Percentiles rank a stretch among this genome's conserved stretches.
Conservation (phyloP, 2,329 filamentous ascomycete species). For the Biscogniauxia marginata region DNA sequence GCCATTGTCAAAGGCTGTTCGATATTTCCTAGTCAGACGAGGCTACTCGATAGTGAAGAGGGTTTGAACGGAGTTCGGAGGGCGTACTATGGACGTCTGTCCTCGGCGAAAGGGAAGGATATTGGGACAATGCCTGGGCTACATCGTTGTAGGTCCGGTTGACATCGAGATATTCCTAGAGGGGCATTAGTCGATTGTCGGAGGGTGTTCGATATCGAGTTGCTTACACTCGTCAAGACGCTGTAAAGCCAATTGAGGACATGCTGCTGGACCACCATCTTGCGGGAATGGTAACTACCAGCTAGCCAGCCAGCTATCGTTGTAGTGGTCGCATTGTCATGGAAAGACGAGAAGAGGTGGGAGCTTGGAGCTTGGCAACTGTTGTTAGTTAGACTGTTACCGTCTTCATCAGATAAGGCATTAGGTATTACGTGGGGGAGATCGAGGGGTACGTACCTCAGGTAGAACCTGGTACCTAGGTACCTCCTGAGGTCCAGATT, state of each 20-base stretch:
- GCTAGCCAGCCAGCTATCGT: conserved; percentile 21
- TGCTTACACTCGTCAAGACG: conserved; percentile 74
- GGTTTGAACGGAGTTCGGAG: conserved; percentile 7
- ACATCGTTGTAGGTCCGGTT: conserved; percentile 92
- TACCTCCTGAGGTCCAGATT: no score
- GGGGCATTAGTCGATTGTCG: not conserved
- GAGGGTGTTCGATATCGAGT: not conserved
- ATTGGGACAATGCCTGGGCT: conserved; percentile 75
- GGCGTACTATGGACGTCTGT: conserved; percentile 91
- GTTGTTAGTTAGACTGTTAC: no score
- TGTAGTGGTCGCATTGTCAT: conserved; percentile 20
- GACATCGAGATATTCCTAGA: conserved; percentile 87
- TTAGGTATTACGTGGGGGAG: not conserved
- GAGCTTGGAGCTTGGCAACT: conserved; percentile 4
- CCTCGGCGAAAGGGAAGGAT: conserved; percentile 75
- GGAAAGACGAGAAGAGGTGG: not conserved
- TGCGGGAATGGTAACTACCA: conserved; percentile 20
- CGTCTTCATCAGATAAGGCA: not conserved
- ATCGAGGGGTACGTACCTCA: not conserved
- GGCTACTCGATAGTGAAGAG: conserved; percentile 2
- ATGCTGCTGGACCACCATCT: conserved; percentile 78
- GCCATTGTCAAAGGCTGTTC: conserved; percentile 81
- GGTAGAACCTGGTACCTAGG: no score
- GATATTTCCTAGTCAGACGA: conserved; percentile 22
- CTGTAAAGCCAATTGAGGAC: conserved; percentile 95